These are phyloP conservation scores for Colletotrichum lentis DNA, from an alignment of 2,329 filamentous ascomycete species.

Conservation along the genomic window DNA sequence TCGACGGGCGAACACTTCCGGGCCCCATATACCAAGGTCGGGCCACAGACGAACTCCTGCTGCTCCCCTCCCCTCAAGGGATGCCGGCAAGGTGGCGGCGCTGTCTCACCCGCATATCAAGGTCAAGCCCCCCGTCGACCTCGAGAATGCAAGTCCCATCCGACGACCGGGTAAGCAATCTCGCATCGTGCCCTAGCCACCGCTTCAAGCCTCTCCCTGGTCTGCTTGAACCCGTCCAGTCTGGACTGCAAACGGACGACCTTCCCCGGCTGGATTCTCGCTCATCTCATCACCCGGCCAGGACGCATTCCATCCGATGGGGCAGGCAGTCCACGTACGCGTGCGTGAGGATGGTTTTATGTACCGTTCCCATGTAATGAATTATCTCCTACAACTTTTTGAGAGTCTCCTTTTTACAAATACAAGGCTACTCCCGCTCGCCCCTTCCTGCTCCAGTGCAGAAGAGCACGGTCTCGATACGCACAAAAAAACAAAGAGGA, in stretches of 20 bases:
- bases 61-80: too few relatives aligned
- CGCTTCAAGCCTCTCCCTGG: background rate
- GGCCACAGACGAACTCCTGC: too few relatives aligned
- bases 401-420: slow-evolving; percentile 29
- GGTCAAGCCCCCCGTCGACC: too few relatives aligned
- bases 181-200: too few relatives aligned
- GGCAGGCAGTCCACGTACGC: background rate
- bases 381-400: slow-evolving; percentile 30
- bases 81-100: too few relatives aligned
- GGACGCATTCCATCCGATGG: slow-evolving; percentile 23
- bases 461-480: background rate
- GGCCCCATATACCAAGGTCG: too few relatives aligned
- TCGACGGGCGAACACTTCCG: too few relatives aligned
- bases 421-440: slow-evolving; percentile 20
- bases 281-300: slow-evolving; percentile 4
- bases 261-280: too few relatives aligned
- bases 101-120: too few relatives aligned
- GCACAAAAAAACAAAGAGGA: background rate
- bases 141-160: too few relatives aligned
- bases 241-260: background rate
- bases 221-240: background rate
- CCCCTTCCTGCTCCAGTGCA: background rate
- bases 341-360: background rate
- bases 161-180: too few relatives aligned
- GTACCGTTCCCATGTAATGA: slow-evolving; percentile 17